Evolutionary conservation across 2,329 filamentous ascomycete genomes (phyloP).

Genomic region (Xylariales sp.): DNA sequence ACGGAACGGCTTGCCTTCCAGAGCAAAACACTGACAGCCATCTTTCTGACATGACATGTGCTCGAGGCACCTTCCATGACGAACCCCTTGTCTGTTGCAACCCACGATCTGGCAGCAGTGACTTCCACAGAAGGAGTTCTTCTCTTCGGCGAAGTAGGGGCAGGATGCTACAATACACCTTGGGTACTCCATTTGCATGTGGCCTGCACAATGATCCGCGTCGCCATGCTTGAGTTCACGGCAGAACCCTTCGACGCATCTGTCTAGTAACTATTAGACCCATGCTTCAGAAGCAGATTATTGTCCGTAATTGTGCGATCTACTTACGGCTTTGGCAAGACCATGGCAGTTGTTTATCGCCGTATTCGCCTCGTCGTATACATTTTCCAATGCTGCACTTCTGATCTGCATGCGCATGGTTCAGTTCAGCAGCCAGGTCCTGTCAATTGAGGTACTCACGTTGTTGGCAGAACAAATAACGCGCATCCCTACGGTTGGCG

Average conservation of each 20-base stretch:
- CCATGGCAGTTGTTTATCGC: background rate
- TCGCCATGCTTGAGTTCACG: background rate
- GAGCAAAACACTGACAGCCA: background rate
- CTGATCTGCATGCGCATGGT: conserved; percentile 1
- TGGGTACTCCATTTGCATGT: background rate
- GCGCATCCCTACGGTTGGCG: background rate
- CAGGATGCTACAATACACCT: background rate
- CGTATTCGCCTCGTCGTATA: background rate
- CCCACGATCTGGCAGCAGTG: background rate
- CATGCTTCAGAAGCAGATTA: no score
- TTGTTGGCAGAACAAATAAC: background rate
- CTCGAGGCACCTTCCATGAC: background rate
- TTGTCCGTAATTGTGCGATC: no score
- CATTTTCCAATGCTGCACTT: background rate
- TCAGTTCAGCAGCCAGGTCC: no score
- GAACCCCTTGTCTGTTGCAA: background rate
- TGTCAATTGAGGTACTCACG: background rate
- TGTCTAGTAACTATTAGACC: no score
- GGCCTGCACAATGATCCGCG: background rate
- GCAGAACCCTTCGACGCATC: no score
- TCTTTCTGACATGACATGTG: background rate
- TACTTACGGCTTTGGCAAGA: background rate
- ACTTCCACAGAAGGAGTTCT: background rate
- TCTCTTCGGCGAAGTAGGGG: background rate
- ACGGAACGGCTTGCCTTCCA: background rate